Percentiles rank a stretch among this genome's conserved stretches.
Conservation (phyloP, 2,329 filamentous ascomycete species). For the Trichophaea hybrida region DNA sequence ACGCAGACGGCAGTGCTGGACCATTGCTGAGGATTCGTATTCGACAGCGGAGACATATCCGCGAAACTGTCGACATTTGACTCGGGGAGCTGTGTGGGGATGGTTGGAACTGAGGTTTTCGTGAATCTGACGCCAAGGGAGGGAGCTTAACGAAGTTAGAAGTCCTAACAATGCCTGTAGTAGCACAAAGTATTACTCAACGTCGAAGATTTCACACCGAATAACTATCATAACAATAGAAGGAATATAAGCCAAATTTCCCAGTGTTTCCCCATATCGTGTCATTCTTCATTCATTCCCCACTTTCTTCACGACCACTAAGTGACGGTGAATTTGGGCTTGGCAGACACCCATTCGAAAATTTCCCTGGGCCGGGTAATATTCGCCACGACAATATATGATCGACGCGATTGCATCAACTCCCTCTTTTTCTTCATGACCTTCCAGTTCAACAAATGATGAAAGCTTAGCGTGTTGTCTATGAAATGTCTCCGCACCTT, state of each 20-base stretch:
- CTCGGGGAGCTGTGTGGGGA: background rate
- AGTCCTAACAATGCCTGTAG: too few relatives aligned
- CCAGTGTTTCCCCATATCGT: too few relatives aligned
- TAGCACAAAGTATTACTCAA: background rate
- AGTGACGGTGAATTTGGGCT: background rate
- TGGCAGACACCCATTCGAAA: background rate
- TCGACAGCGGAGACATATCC: slow-evolving; percentile 14
- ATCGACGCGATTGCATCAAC: background rate
- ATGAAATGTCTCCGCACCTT: slow-evolving; percentile 61
- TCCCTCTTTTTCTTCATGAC: slow-evolving; percentile 42
- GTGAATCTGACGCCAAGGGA: background rate
- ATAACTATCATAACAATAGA: background rate
- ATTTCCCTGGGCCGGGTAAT: background rate
- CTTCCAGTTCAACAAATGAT: slow-evolving; percentile 65
- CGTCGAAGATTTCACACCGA: background rate
- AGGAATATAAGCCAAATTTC: too few relatives aligned
- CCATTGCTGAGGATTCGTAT: slow-evolving; percentile 7
- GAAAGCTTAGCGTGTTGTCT: slow-evolving; percentile 95
- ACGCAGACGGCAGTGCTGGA: background rate
- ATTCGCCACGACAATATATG: background rate
- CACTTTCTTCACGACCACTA: too few relatives aligned
- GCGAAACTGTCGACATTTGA: slow-evolving; percentile 4
- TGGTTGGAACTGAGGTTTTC: background rate
- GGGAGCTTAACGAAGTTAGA: background rate
- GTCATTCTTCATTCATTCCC: too few relatives aligned